Evolutionary conservation across 345 rosid genomes (phyloP).

Genomic region (Limnanthes douglasii): DNA sequence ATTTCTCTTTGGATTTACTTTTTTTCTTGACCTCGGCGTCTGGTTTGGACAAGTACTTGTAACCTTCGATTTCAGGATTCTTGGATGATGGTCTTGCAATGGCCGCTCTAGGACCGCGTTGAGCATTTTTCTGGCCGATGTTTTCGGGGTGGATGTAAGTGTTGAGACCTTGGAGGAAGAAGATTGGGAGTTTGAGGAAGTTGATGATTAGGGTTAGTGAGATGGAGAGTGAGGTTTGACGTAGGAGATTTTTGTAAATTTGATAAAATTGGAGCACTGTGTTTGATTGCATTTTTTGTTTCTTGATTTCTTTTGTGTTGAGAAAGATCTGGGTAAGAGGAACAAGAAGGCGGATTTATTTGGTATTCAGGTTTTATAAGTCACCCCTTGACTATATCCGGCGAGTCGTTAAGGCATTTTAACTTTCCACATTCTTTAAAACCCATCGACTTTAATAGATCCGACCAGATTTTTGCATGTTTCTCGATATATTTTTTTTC

Average conservation of each 20-base stretch:
- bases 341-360: too few species aligned
- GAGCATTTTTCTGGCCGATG: conserved; percentile 22
- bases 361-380: too few species aligned
- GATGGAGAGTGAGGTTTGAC: conserved; percentile 28
- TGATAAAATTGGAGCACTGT: conserved; percentile 23
- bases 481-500: too few species aligned
- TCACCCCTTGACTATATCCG: too few species aligned
- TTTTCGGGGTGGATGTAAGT: conserved; percentile 89
- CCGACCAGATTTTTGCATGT: too few species aligned
- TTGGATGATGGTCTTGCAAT: conserved; percentile 45
- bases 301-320: conserved; percentile 3
- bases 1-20: conserved; percentile 52
- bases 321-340: too few species aligned
- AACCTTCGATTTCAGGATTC: conserved; percentile 18
- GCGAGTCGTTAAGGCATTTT: too few species aligned
- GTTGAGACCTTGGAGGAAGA: conserved; percentile 59
- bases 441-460: too few species aligned
- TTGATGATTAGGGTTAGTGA: conserved; percentile 31
- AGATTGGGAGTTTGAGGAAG: conserved; percentile 39
- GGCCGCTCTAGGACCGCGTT: conserved; percentile 43
- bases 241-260: conserved; percentile 34
- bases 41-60: conserved; percentile 19
- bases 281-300: neutral
- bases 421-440: too few species aligned
- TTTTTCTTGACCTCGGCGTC: conserved; percentile 28